These are phyloP conservation scores for Malus hybrid DNA, from an alignment of 331 rosid species.

Conservation along the genomic window DNA sequence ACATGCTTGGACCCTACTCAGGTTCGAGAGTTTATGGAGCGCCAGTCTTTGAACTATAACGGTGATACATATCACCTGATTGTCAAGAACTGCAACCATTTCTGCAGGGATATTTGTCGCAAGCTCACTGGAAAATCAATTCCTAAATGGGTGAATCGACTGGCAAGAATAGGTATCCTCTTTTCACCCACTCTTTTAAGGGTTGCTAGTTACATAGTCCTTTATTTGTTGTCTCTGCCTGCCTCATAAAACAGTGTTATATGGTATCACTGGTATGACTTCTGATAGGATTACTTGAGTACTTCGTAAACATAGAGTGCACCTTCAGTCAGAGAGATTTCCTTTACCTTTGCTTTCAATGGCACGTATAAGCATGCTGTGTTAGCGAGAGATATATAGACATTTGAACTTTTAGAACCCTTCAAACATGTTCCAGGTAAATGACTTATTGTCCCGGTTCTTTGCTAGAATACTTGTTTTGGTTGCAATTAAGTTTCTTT, in stretches of 20 bases:
- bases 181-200: not conserved
- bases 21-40: conserved; percentile 94
- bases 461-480: not conserved
- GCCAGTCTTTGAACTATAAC: conserved; percentile 46
- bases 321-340: not conserved
- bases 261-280: too few relatives aligned
- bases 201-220: not conserved
- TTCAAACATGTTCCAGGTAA: not conserved
- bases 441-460: not conserved
- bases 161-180: conserved; percentile 80
- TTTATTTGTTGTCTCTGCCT: too few relatives aligned
- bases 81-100: conserved; percentile 94
- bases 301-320: too few relatives aligned
- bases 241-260: not conserved
- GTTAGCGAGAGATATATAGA: not conserved
- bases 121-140: conserved; percentile 84
- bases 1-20: conserved; percentile 61
- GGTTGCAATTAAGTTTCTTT: not conserved
- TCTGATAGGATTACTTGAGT: too few relatives aligned
- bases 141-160: conserved; percentile 95
- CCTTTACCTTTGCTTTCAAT: not conserved
- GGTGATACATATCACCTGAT: conserved; percentile 83
- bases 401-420: not conserved
- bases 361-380: not conserved
- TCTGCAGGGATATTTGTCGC: conserved; percentile 88